Evolutionary conservation across 73 alveolate species (phyloP), one percentile per base, ranked within the genome.

Genomic region (Tetrahymena borealis): DNA sequence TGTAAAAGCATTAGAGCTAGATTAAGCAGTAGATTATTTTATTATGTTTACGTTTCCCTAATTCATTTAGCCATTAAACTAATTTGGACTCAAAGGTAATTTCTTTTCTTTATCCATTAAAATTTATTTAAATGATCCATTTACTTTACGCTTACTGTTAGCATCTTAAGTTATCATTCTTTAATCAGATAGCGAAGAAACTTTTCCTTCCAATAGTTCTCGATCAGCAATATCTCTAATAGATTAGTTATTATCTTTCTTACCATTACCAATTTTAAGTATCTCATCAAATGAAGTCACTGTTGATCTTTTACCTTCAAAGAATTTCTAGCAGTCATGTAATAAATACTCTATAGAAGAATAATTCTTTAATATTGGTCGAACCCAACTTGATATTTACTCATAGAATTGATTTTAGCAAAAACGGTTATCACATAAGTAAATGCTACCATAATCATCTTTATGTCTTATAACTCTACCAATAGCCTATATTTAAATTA

Each of bases 391-490:
- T 60, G 85, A 60, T 15, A 60, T 60, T 15, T 60, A 60, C n/a
- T 60, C 85, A 24, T 60, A 60, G 28, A 60, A 60, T 60, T 60
- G 28, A n/a, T 60, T 60, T 60, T 60, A 60, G n/a, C 37, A 24
- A n/a, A 60, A 60, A 60, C 85, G 85, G 28, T 60, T 60, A 60
- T 60, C 85, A n/a, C 85, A 60, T 15, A 60, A 60, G 28, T 60
- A 60, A 4, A 60, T 28, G 28, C 85, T 60, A n/a, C 99, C 99
- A 93, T 96, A 97, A 91, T 97, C 99, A 85, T 96, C 90, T 11
- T 95, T 95, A 94, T 97, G 99, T 85, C 99, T 94, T 5, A 97
- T 97, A 15, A 97, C 99, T 96, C 99, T 97, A 31, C 99, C 99
- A 31, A 96, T 90, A 33, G 98, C 97, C 93, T 60, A n/a, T 60